Evolutionary conservation across 106 monocot genomes (phyloP), one percentile per base, ranked within the genome.

Genomic region (Gastrodia elata): DNA sequence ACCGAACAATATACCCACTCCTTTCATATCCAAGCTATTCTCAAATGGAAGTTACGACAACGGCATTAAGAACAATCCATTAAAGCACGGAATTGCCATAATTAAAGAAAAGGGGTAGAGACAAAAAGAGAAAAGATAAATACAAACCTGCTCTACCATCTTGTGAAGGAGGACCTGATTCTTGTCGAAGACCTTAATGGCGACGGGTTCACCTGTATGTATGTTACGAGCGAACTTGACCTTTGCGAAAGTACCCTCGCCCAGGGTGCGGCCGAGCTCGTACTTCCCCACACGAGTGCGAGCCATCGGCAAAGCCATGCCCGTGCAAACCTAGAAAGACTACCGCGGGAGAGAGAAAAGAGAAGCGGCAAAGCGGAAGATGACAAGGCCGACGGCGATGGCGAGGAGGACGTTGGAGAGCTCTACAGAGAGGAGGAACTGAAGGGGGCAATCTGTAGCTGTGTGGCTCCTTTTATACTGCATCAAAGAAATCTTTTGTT

Each of bases 241-340:
- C 87, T 94, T 94, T 22, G 85, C 93, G 77, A 94, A 90, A 83
- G 73, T 87, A 5, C 93, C 93, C 69, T 94, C 90, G 28, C 93
- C 93, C 6, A 94, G 75, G 10, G 93, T 94, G 74, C 73, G 80
- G 36, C 93, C 93, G 0, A 90, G 85, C 87, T 90, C 90, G 82
- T 94, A 94, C 44, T 58, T 78, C 39, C 89, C 89, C 73, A 94
- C 83, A 13, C 93, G 71, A 71, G 83, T 90, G 38, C 77, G 76
- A 9, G 75, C 35, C 30, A 70, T 67, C 14, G 64, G 32, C 34
- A 64, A 28, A 64, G 32, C 24, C 24, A 64, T 64, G 33, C 11
- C 64, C 64, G n/a, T n/a, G n/a, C n/a, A n/a, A n/a, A n/a, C n/a
- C n/a, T n/a, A n/a, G n/a, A n/a, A n/a, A n/a, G n/a, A n/a, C n/a